Evolutionary conservation across 2,329 filamentous ascomycete species (phyloP).

Genomic region (Penicillium glabrum): DNA sequence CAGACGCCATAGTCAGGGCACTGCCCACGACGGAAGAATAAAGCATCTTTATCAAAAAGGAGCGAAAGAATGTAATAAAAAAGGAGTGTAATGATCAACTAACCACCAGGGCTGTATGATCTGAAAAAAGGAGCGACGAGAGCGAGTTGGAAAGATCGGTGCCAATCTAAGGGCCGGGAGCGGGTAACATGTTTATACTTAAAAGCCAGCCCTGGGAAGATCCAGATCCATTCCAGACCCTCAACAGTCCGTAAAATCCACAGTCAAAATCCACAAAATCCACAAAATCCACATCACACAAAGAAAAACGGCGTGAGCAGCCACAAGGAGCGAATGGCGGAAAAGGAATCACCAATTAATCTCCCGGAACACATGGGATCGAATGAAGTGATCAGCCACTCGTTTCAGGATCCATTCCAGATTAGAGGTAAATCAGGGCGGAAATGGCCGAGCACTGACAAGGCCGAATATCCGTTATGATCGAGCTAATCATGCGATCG

Average conservation of each 20-base stretch:
- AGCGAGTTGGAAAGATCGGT: not conserved
- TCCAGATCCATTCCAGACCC: not conserved
- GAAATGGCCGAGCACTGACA: not conserved
- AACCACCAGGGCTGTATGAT: conserved; percentile 10
- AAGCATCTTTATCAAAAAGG: conserved; percentile 4
- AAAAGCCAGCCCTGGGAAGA: not conserved
- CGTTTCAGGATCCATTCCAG: conserved; percentile 6
- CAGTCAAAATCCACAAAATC: not conserved
- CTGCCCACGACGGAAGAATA: conserved; percentile 7
- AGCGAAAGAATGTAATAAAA: not conserved
- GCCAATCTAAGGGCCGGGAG: not conserved
- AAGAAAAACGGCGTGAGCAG: not conserved
- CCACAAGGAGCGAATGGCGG: not conserved
- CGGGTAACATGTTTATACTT: not conserved
- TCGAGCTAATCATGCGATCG: not conserved
- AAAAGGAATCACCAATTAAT: conserved; percentile 3
- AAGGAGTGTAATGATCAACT: conserved; percentile 7
- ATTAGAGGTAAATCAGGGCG: not conserved
- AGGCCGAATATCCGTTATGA: not conserved
- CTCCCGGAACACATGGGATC: not conserved
- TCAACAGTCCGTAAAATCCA: not conserved
- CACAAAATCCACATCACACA: not conserved
- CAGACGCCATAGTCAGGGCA: conserved; percentile 11
- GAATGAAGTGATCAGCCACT: conserved; percentile 2
- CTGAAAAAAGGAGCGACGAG: conserved; percentile 6